phyloP scores from a whole-genome alignment of 2,329 filamentous ascomycete species.

The Cylindrodendrum hubeiense region DNA sequence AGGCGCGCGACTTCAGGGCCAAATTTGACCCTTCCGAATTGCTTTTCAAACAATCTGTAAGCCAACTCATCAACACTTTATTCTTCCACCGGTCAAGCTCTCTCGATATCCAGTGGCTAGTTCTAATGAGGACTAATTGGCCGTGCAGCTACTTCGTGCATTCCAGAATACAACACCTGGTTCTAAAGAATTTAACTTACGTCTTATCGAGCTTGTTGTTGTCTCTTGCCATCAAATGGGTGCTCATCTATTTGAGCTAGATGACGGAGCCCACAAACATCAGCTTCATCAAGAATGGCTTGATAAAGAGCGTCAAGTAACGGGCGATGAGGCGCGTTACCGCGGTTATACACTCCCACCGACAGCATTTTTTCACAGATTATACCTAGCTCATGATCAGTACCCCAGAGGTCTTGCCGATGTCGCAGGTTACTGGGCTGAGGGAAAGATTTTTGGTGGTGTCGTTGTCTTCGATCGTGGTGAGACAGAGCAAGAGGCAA shows the following conservation, averaged over 20 bases:
- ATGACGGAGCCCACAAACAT: conserved; percentile 13
- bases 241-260: conserved; percentile 13
- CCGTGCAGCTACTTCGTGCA: background rate
- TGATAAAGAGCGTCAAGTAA: background rate
- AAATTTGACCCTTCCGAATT: conserved; percentile 1
- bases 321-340: conserved; percentile 1
- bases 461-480: conserved; percentile 47
- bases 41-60: background rate
- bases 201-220: conserved; percentile 21
- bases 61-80: background rate
- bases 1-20: conserved; percentile 6
- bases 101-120: background rate
- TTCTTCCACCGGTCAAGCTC: background rate
- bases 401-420: conserved; percentile 42
- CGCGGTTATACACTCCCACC: conserved; percentile 5
- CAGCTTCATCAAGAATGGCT: conserved; percentile 15
- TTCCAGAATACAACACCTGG: conserved; percentile 7
- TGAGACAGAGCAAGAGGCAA: conserved; percentile 31
- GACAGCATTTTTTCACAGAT: conserved; percentile 10
- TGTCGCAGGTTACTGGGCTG: conserved; percentile 46
- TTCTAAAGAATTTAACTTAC: conserved; percentile 12
- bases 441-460: conserved; percentile 45
- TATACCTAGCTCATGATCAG: conserved; percentile 33
- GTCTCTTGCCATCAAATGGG: conserved; percentile 20
- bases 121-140: background rate